These are phyloP conservation scores for Chamaenerion angustifolium DNA, from an alignment of 345 rosid species.

Conservation along the genomic window DNA sequence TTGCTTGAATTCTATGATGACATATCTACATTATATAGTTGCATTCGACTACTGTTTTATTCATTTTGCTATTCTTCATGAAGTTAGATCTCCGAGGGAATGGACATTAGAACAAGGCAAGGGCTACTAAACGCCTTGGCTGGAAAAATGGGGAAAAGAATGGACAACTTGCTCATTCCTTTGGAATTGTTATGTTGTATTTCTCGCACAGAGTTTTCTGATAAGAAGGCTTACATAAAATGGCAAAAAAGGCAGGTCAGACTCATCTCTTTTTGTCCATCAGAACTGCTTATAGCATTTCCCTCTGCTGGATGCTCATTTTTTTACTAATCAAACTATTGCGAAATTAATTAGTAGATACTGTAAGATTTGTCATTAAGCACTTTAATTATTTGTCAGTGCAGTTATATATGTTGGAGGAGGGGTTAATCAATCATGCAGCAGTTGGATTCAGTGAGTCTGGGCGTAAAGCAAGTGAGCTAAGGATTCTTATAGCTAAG, in stretches of 20 bases:
- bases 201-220: constrained; percentile 92
- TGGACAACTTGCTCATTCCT: constrained; percentile 80
- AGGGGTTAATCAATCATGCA: constrained; percentile 86
- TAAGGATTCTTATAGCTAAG: constrained; percentile 74
- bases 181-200: constrained; percentile 78
- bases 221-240: constrained; percentile 81
- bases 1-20: not conserved
- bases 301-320: no score
- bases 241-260: constrained; percentile 99
- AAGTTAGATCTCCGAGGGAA: constrained; percentile 75
- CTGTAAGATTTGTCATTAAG: not conserved
- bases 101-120: constrained; percentile 92
- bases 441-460: constrained; percentile 92
- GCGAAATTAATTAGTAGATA: no score
- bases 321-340: no score
- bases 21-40: not conserved
- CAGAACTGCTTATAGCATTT: no score
- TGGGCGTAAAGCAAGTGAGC: constrained; percentile 60
- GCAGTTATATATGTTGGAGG: constrained; percentile 87
- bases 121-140: constrained; percentile 81
- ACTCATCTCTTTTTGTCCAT: constrained; percentile 9
- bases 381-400: constrained; percentile 14
- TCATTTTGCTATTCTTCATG: constrained; percentile 7
- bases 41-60: constrained; percentile 3
- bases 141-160: constrained; percentile 89